These are phyloP conservation scores for Malus hybrid DNA, from an alignment of 331 rosid genomes.

Conservation along the genomic window DNA sequence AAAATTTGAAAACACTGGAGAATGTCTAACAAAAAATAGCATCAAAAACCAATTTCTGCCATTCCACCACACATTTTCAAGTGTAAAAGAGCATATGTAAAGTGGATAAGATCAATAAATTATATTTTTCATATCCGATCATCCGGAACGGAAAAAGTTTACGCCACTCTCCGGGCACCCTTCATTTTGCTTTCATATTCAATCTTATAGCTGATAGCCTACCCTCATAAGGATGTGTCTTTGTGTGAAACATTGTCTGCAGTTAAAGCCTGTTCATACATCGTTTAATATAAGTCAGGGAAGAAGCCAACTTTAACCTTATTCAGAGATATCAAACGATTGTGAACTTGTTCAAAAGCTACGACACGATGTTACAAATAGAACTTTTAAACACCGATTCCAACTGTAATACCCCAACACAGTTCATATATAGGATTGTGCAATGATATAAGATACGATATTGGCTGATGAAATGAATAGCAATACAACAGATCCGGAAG, in stretches of 20 bases:
- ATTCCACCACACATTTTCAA: slow-evolving; percentile 2
- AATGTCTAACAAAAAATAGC: slow-evolving; percentile 1
- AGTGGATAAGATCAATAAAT: neutral
- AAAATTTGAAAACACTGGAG: neutral
- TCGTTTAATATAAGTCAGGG: neutral
- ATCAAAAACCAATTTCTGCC: neutral
- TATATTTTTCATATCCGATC: slow-evolving; percentile 3
- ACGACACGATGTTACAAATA: neutral
- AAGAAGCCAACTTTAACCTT: neutral
- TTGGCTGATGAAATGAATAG: neutral
- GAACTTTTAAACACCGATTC: neutral
- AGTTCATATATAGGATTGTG: neutral
- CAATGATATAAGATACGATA: neutral
- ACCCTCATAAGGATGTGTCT: slow-evolving; percentile 56
- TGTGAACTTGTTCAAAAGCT: neutral
- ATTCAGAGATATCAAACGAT: neutral
- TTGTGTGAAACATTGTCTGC: slow-evolving; percentile 85
- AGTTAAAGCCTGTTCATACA: slow-evolving; percentile 56
- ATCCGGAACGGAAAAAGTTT: slow-evolving; percentile 28
- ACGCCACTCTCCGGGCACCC: slow-evolving; percentile 97
- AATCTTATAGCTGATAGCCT: slow-evolving; percentile 67
- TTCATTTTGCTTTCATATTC: slow-evolving; percentile 92
- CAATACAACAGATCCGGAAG: neutral
- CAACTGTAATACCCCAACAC: neutral
- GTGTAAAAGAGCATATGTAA: slow-evolving; percentile 54